Evolutionary conservation across 768 basidiomycete genomes (phyloP), one percentile per base, ranked within the genome.

Genomic region (Cystofilobasidium macerans): DNA sequence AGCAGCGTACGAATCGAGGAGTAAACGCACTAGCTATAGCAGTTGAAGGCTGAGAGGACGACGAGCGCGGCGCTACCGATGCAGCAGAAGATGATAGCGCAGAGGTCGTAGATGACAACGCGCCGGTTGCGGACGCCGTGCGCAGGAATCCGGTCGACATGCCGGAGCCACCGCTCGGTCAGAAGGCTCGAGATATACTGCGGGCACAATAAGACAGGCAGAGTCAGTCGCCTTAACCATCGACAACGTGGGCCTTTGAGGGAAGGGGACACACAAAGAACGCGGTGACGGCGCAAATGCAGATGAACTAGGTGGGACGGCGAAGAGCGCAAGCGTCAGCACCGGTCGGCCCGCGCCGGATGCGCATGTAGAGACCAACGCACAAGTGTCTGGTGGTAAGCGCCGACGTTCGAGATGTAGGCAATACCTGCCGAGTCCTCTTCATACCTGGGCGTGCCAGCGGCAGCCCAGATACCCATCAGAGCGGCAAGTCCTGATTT

Each of bases 331-430:
- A n/a, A n/a, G n/a, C n/a, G n/a, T n/a, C n/a, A n/a, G n/a, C n/a
- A n/a, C n/a, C n/a, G n/a, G n/a, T n/a, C n/a, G n/a, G n/a, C n/a
- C n/a, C n/a, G n/a, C n/a, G n/a, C n/a, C n/a, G n/a, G n/a, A n/a
- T n/a, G n/a, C n/a, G n/a, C n/a, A n/a, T n/a, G n/a, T n/a, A n/a
- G n/a, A n/a, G n/a, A n/a, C n/a, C n/a, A n/a, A n/a, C n/a, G n/a
- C n/a, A n/a, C n/a, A n/a, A 72, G 48, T 14, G 66, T 68, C 20
- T 65, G 63, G 58, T 70, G 62, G 47, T 28, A 62, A 3, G 73
- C 75, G 30, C 76, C 77, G 16, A 76, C 73, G 71, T 78, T 75
- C 30, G 71, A 73, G 64, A 78, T 75, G 66, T 75, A 78, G 16
- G 76, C 73, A 14, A 68, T 53, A 30, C 33, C 65, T 2, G 74